Evolutionary conservation across 2,329 filamentous ascomycete genomes (phyloP).

Genomic region (Coniochaeta hoffmannii): DNA sequence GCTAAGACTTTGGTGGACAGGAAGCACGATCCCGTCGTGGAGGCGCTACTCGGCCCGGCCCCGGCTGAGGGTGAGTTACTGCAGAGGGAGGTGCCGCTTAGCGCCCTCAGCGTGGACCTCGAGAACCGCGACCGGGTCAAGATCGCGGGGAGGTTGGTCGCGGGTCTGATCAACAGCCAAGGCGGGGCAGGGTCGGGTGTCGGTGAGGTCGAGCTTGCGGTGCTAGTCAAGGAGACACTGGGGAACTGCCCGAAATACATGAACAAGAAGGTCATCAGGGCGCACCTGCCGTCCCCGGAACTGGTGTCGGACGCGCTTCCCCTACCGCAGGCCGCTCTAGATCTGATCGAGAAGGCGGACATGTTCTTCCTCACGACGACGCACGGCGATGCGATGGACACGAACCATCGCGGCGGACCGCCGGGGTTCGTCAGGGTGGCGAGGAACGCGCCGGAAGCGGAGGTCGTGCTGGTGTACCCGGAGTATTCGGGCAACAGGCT

Average conservation of each 20-base stretch:
- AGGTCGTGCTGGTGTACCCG: constrained; percentile 59
- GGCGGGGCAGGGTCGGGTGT: constrained; percentile 19
- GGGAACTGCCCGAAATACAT: constrained; percentile 86
- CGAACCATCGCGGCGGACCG: constrained; percentile 71
- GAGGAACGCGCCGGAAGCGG: constrained; percentile 36
- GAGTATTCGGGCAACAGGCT: constrained; percentile 81
- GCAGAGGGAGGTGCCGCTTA: constrained; percentile 29
- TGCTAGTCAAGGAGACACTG: constrained; percentile 64
- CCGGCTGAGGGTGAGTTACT: constrained; percentile 34
- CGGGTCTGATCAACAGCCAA: constrained; percentile 43
- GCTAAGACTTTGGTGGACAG: constrained; percentile 54
- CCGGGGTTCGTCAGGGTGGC: constrained; percentile 66
- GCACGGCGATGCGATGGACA: constrained; percentile 67
- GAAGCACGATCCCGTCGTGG: constrained; percentile 60
- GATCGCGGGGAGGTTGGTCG: constrained; percentile 61
- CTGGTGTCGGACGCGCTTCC: constrained; percentile 27
- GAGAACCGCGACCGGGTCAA: constrained; percentile 66
- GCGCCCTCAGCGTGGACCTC: constrained; percentile 56
- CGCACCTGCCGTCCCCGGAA: constrained; percentile 43
- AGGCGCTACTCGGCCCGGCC: constrained; percentile 44
- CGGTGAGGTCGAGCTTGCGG: constrained; percentile 45
- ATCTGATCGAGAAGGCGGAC: constrained; percentile 58
- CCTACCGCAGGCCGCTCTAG: constrained; percentile 46
- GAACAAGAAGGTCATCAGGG: constrained; percentile 60
- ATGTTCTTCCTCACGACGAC: constrained; percentile 72